These are phyloP conservation scores for Rhizoctonia solani DNA, from an alignment of 1,284 basidiomycete species.

Conservation along the genomic window DNA sequence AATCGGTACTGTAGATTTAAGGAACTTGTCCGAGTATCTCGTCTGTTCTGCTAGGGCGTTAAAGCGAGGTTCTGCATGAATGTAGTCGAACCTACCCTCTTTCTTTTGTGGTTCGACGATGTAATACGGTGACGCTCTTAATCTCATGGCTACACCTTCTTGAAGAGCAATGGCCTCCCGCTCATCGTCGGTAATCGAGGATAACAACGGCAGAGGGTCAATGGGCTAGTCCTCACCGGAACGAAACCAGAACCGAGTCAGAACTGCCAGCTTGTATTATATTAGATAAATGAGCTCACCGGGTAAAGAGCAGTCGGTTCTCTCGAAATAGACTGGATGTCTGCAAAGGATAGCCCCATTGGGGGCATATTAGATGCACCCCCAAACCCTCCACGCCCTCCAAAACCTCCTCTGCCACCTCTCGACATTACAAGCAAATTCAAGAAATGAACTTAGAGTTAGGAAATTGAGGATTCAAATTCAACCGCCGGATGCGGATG, in stretches of 20 bases:
- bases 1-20: conserved; percentile 57
- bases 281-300: conserved; percentile 53
- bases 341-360: conserved; percentile 77
- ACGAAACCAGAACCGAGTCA: neutral
- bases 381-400: conserved; percentile 58
- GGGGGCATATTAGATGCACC: conserved; percentile 59
- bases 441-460: neutral
- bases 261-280: neutral
- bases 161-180: conserved; percentile 66
- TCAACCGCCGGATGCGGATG: conserved; percentile 12
- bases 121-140: conserved; percentile 71
- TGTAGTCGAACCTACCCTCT: conserved; percentile 51
- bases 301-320: conserved; percentile 78
- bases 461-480: conserved; percentile 4
- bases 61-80: neutral
- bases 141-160: conserved; percentile 62
- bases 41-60: conserved; percentile 58
- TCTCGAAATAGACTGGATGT: conserved; percentile 71
- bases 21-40: conserved; percentile 78
- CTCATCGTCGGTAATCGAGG: conserved; percentile 65
- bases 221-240: conserved; percentile 51
- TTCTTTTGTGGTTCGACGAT: conserved; percentile 70
- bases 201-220: conserved; percentile 63
- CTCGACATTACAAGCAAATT: conserved; percentile 56
- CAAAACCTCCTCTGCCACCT: conserved; percentile 53